A percentile compares a stretch with the other conserved stretches of the same genome.
Evolutionary conservation across 129 eudicot species (phyloP).

Genomic region (Flaveria trinervia): DNA sequence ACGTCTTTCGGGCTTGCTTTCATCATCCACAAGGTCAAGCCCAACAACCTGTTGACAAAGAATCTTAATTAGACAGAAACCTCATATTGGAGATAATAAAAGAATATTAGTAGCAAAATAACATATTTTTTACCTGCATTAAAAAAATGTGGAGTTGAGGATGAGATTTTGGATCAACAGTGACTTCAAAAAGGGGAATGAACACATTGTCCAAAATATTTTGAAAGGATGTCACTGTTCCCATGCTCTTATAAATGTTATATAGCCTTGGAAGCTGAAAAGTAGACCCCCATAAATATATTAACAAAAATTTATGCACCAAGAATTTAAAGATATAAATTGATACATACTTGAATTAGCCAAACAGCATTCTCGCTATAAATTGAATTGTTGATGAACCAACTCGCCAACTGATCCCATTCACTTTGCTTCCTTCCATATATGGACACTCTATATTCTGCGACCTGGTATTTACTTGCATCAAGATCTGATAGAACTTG

Average conservation of each 20-base stretch:
- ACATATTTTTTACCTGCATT: constrained; percentile 49
- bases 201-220: constrained; percentile 64
- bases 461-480: constrained; percentile 82
- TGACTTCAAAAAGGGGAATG: constrained; percentile 67
- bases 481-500: constrained; percentile 69
- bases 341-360: constrained; percentile 61
- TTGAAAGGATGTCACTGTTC: constrained; percentile 68
- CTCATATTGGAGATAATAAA: neutral
- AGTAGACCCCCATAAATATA: neutral
- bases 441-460: constrained; percentile 68
- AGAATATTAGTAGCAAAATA: neutral
- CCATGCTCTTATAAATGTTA: constrained; percentile 66
- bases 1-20: constrained; percentile 71
- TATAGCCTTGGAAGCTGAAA: constrained; percentile 66
- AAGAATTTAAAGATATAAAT: neutral
- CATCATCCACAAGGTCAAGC: constrained; percentile 74
- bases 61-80: neutral
- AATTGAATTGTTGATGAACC: constrained; percentile 67
- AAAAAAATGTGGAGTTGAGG: constrained; percentile 66
- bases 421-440: constrained; percentile 87
- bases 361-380: constrained; percentile 75
- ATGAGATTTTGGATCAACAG: constrained; percentile 63
- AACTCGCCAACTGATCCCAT: constrained; percentile 76
- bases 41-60: constrained; percentile 58
- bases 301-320: neutral